Base-by-base conservation (phyloP, 2,329 filamentous ascomycete species). In the Beauveria medogensis region DNA sequence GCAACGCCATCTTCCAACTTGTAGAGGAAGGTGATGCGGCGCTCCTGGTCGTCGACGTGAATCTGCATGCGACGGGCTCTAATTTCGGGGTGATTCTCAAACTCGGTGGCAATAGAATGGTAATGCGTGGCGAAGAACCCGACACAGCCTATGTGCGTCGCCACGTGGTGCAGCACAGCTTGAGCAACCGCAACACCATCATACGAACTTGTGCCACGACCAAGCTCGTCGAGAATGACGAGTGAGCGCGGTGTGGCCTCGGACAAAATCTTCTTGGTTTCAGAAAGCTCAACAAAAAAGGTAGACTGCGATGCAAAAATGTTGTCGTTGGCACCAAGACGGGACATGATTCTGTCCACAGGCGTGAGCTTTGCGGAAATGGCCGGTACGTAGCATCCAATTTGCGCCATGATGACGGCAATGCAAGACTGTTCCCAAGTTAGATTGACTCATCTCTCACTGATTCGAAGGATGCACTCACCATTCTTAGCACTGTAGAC, bases 101-200 rank as follows among this genome's bases (percentile, higher is more conserved):
- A 99, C 72, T 99, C 94, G 0, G 90, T 87, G 0, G 93, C 92
- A 0, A 99, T 83, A 2, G 90, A 94, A 72, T 97, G 94, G 74
- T 99, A 99, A 70, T 99, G 94, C 0, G 94, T 99, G 0, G 94
- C 94, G 69, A 99, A 99, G 82, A 96, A 97, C 41, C 94, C 94
- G 3, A 96, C 78, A 57, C 93, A 96, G 56, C 94, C 94, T 57
- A 97, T 90, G 68, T 97, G 92, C 3, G 90, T 90, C 8, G 93
- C 92, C 18, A 97, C 85, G 67, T 99, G 93, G 71, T 99, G 94
- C n/a, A 99, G 82, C 0, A 99, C 94, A 1, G 94, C 91, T 73
- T 99, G 93, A 0, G 94, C 94, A 3, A 99, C 94, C 0, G 94
- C 93, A 1, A 99, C 92, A 65, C 94, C 94, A 67, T 99, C 94